Base-by-base conservation (phyloP, 2,329 filamentous ascomycete genomes). In the Exophiala viscosa region DNA sequence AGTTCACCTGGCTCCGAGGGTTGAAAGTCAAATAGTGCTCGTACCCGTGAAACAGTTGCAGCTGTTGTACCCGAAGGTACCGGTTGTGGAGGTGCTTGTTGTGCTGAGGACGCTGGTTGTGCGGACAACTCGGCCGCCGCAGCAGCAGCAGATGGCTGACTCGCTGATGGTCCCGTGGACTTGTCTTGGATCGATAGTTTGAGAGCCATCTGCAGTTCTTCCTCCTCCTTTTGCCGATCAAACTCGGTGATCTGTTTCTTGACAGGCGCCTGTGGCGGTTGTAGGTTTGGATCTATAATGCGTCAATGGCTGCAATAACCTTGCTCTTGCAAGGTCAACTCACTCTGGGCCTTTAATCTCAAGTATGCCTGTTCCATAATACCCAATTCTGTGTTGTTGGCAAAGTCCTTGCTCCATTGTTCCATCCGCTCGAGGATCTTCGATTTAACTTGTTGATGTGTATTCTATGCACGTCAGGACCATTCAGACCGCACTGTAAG, bases 351-450 rank as follows among this genome's bases (percentile, higher is more conserved):
- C 77, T 96, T 95, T 58, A 97, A 77, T 68, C 87, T 89, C 74
- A 85, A 85, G 71, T 92, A 97, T 54, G 92, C 91, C 66, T 95
- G 89, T 69, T 91, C 87, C 93, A 99, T 99, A 68, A 99, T 95
- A 14, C 93, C 93, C 55, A 99, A 81, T 67, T 96, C 92, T 9
- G 90, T 82, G 67, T 96, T 90, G 55, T 81, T 85, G 64, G 83
- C 82, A 69, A 97, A 97, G 88, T 96, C 95, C 65, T 93, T 88
- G 52, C 87, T 85, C 93, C 93, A 99, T 60, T 92, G 89, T 69
- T 88, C 86, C 90, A 97, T 97, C 62, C 91, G 85, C 76, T 97
- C 92, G 54, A 97, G 73, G 60, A 99, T 96, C 80, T 96, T 97
- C 60, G 89, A 84, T 74, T 97, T 97, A 68, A 99, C 93, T 70